Conservation (phyloP, 2,329 filamentous ascomycete species). For the Aspergillus neoniger region DNA sequence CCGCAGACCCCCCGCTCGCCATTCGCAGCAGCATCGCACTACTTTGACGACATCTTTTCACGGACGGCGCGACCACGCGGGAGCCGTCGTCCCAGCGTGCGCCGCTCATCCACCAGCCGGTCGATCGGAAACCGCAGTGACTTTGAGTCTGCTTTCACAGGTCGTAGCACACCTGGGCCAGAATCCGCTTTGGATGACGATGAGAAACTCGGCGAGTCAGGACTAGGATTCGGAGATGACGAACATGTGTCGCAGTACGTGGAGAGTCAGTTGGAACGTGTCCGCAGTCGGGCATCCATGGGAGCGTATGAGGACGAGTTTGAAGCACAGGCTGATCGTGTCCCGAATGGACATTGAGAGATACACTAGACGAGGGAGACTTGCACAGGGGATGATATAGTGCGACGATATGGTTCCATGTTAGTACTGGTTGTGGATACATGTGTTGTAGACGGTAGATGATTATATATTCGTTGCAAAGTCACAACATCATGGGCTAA, state of each 20-base stretch:
- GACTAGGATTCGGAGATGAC: constrained; percentile 59
- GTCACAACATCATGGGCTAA: too few species aligned
- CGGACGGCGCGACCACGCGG: constrained; percentile 50
- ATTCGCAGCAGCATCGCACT: constrained; percentile 79
- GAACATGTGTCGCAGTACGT: constrained; percentile 80
- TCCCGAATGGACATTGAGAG: constrained; percentile 28
- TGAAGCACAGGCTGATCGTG: constrained; percentile 56
- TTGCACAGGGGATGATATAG: not conserved
- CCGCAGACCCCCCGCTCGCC: constrained; percentile 92
- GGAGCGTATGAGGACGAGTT: constrained; percentile 63
- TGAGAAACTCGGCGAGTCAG: constrained; percentile 18
- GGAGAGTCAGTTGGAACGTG: constrained; percentile 73
- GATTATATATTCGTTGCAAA: too few species aligned
- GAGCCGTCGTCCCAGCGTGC: constrained; percentile 58
- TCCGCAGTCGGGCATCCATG: constrained; percentile 60
- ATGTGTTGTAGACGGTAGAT: too few species aligned
- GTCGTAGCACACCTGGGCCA: constrained; percentile 30
- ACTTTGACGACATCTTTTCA: constrained; percentile 88
- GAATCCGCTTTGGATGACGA: constrained; percentile 40
- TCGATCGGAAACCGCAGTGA: constrained; percentile 85
- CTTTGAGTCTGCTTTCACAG: constrained; percentile 57
- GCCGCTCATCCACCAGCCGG: constrained; percentile 77
- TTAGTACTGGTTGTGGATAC: not conserved
- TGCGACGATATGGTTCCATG: not conserved
- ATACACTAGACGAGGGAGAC: not conserved